Conservation (phyloP, 2,329 filamentous ascomycete species). For the Rhinocladiella similis region DNA sequence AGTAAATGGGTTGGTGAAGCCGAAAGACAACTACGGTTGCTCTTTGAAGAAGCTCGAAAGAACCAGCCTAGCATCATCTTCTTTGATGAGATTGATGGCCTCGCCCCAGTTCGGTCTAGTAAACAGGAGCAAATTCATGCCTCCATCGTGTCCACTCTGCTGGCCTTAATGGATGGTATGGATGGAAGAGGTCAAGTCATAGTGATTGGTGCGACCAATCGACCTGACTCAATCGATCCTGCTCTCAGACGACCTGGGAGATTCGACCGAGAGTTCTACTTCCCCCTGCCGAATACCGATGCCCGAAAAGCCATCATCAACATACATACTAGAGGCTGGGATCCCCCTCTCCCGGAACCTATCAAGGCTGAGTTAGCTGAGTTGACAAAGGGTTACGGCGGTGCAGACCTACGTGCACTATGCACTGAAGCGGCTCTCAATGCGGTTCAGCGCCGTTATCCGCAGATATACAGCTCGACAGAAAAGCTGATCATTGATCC, state of each 20-base stretch:
- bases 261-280: conserved; percentile 98
- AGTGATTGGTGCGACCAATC: conserved; percentile 97
- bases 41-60: conserved; percentile 94
- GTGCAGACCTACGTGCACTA: conserved; percentile 88
- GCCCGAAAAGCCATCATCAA: conserved; percentile 84
- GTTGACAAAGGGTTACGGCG: conserved; percentile 92
- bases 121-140: conserved; percentile 99
- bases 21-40: conserved; percentile 85
- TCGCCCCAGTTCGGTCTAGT: conserved; percentile 92
- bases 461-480: conserved; percentile 89
- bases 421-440: conserved; percentile 96
- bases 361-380: conserved; percentile 83
- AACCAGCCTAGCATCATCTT: conserved; percentile 99
- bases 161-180: conserved; percentile 97
- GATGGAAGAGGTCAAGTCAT: conserved; percentile 97
- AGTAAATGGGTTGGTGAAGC: conserved; percentile 99
- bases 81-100: conserved; percentile 97
- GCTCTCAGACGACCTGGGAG: conserved; percentile 90
- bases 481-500: conserved; percentile 89
- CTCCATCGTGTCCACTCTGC: conserved; percentile 91
- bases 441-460: conserved; percentile 90
- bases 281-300: conserved; percentile 80
- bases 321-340: conserved; percentile 95
- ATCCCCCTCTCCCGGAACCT: conserved; percentile 66
- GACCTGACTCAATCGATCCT: conserved; percentile 93